Evolutionary conservation across 345 rosid genomes (phyloP).

Genomic region (Bretschneidera sinensis): DNA sequence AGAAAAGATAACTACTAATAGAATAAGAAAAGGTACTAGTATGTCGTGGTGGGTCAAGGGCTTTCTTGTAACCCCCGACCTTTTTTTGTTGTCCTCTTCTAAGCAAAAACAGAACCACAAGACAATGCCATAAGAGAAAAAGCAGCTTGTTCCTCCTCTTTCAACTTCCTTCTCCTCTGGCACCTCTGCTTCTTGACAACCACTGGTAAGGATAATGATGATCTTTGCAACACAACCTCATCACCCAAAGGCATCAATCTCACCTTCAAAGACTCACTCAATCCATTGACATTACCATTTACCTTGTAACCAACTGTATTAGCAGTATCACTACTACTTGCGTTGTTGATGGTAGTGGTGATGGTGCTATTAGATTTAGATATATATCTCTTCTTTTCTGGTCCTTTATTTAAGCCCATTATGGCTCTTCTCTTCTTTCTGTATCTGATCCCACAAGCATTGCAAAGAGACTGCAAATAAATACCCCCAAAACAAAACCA

Average conservation of each 20-base stretch:
- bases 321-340: not conserved
- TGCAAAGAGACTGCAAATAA: constrained; percentile 63
- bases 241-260: constrained; percentile 32
- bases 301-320: not conserved
- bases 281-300: constrained; percentile 10
- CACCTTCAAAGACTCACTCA: constrained; percentile 30
- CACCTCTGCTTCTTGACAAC: constrained; percentile 61
- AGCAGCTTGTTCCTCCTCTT: constrained; percentile 88
- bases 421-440: constrained; percentile 51
- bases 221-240: constrained; percentile 29
- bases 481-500: not conserved
- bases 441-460: constrained; percentile 89
- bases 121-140: constrained; percentile 72
- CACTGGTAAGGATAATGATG: constrained; percentile 11
- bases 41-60: not conserved
- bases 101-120: constrained; percentile 51
- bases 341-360: not conserved
- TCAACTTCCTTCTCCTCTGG: constrained; percentile 47
- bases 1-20: not conserved
- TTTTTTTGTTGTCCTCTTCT: not conserved
- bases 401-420: constrained; percentile 19
- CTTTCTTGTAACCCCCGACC: too few relatives aligned
- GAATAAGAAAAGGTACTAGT: not conserved
- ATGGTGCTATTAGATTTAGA: not conserved
- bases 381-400: constrained; percentile 30